phyloP scores from a whole-genome alignment of 2,329 filamentous ascomycete species.

The Alternaria sp. region DNA sequence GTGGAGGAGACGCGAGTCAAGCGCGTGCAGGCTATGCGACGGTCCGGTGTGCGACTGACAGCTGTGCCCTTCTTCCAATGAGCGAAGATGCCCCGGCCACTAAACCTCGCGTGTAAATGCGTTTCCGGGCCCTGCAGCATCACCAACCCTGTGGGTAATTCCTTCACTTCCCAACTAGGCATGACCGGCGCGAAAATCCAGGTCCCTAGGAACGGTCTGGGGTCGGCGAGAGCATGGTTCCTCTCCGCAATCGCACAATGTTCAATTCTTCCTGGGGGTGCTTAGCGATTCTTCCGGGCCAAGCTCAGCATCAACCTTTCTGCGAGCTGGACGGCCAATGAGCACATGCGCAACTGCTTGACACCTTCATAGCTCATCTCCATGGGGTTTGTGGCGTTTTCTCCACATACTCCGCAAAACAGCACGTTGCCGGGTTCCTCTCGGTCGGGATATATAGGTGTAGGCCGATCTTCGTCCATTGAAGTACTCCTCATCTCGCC shows the following conservation, averaged over 20 bases:
- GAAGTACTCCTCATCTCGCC: background rate
- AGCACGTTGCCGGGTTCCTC: slow-evolving; percentile 3
- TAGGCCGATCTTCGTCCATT: slow-evolving; percentile 5
- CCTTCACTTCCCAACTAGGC: slow-evolving; percentile 8
- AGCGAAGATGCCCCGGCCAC: background rate
- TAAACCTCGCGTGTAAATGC: slow-evolving; percentile 18
- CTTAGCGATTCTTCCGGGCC: slow-evolving; percentile 12
- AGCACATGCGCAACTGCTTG: background rate
- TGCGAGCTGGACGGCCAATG: slow-evolving; percentile 2
- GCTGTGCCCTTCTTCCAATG: slow-evolving; percentile 8
- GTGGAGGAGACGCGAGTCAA: slow-evolving; percentile 6
- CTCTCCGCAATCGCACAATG: slow-evolving; percentile 2
- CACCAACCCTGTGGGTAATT: slow-evolving; percentile 6
- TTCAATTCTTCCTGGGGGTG: background rate
- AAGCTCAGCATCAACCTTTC: slow-evolving; percentile 4
- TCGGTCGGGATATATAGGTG: slow-evolving; percentile 15
- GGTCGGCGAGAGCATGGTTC: background rate
- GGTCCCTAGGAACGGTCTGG: background rate
- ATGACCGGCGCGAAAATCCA: background rate
- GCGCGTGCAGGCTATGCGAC: background rate
- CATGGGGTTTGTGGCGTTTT: slow-evolving; percentile 29
- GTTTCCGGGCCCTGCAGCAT: slow-evolving; percentile 11
- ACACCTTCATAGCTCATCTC: slow-evolving; percentile 8
- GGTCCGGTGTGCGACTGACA: slow-evolving; percentile 5
- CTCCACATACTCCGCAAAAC: slow-evolving; percentile 22